Evolutionary conservation across 768 basidiomycete genomes (phyloP).

Genomic region (Phylloporus arenicola): DNA sequence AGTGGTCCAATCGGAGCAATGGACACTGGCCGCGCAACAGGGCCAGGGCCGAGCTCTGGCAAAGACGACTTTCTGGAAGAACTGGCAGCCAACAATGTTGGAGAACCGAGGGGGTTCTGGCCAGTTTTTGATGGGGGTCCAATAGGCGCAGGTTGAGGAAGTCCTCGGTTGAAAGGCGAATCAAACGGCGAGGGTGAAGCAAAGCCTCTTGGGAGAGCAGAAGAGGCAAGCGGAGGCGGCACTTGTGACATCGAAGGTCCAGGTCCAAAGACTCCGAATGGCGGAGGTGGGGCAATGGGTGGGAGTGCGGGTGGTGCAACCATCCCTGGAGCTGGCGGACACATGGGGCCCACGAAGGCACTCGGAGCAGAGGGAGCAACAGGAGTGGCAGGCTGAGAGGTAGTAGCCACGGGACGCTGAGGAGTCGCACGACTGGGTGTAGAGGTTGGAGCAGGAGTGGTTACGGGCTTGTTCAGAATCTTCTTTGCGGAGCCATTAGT

Average conservation of each 20-base stretch:
- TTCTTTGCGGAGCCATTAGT: constrained; percentile 55
- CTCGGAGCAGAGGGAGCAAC: constrained; percentile 19
- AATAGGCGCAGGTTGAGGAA: constrained; percentile 45
- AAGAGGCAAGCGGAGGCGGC: constrained; percentile 47
- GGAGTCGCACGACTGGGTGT: constrained; percentile 35
- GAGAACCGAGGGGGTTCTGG: constrained; percentile 35
- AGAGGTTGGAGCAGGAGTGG: constrained; percentile 27
- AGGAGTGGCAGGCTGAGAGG: constrained; percentile 47
- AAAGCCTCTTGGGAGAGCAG: constrained; percentile 51
- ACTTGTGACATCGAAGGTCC: constrained; percentile 41
- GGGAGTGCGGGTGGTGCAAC: constrained; percentile 47
- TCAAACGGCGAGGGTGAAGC: constrained; percentile 51
- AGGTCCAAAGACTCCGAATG: constrained; percentile 46
- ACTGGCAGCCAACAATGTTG: constrained; percentile 41
- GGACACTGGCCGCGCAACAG: constrained; percentile 45
- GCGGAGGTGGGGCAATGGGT: constrained; percentile 48
- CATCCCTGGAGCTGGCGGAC: constrained; percentile 37
- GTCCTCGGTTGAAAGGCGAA: constrained; percentile 39
- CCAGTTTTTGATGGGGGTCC: constrained; percentile 44
- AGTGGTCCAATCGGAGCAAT: constrained; percentile 34
- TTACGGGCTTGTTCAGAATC: constrained; percentile 46
- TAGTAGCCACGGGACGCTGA: constrained; percentile 31
- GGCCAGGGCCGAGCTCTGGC: constrained; percentile 47
- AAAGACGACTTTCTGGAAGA: constrained; percentile 44
- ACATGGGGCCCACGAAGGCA: constrained; percentile 48